phyloP scores from a whole-genome alignment of 1,139 yeast species.

The Blastobotrys buckinghamii region DNA sequence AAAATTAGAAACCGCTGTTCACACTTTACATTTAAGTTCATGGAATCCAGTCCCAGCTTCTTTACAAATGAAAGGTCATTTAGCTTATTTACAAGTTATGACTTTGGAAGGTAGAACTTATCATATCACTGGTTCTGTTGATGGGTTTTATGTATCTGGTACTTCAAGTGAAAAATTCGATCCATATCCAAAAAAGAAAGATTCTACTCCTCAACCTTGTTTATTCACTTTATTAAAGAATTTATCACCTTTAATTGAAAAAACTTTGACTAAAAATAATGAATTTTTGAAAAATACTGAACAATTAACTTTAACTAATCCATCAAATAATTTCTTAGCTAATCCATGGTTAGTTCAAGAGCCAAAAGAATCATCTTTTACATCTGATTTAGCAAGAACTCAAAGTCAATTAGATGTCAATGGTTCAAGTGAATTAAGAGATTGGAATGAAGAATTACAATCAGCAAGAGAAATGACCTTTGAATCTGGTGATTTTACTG shows the following conservation, averaged over 20 bases:
- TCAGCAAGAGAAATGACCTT: conserved; percentile 65
- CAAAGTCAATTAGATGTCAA: conserved; percentile 37
- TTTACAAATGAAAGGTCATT: conserved; percentile 63
- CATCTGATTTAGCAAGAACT: conserved; percentile 56
- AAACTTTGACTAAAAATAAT: conserved; percentile 39
- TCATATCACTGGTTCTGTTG: conserved; percentile 69
- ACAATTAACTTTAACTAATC: conserved; percentile 52
- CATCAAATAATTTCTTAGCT: conserved; percentile 55
- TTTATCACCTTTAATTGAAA: conserved; percentile 49
- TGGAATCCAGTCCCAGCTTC: conserved; percentile 79
- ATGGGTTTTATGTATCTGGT: conserved; percentile 75
- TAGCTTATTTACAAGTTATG: conserved; percentile 65
- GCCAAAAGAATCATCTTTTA: conserved; percentile 20
- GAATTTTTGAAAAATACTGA: conserved; percentile 42
- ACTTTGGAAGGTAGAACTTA: conserved; percentile 77
- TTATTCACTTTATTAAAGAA: conserved; percentile 48
- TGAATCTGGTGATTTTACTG: conserved; percentile 40
- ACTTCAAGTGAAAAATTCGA: conserved; percentile 66
- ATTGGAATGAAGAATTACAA: conserved; percentile 92
- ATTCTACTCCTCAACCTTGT: conserved; percentile 39
- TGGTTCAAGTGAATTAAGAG: conserved; percentile 37
- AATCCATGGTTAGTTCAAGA: conserved; percentile 70
- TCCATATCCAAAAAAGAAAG: conserved; percentile 41
- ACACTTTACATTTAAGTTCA: conserved; percentile 58
- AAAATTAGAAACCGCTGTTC: conserved; percentile 35